Conservation (phyloP, 2,329 filamentous ascomycete species). For the Alternaria sp. region DNA sequence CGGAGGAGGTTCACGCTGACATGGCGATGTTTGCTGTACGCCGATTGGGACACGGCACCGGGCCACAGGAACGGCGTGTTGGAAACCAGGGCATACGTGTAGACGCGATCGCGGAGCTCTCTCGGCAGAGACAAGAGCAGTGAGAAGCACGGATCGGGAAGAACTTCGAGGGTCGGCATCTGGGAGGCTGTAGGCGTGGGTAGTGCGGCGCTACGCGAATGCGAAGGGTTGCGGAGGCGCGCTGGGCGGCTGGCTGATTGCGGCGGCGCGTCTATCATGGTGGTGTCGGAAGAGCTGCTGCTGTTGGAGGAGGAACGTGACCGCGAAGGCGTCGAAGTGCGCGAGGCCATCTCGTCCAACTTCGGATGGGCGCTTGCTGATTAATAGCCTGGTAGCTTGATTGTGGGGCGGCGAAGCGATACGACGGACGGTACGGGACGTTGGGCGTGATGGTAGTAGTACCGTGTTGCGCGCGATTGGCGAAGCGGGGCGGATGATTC, state of each 20-base stretch:
- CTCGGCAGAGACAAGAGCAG: slow-evolving; percentile 45
- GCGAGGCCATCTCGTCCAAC: slow-evolving; percentile 35
- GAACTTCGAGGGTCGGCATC: neutral
- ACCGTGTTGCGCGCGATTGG: neutral
- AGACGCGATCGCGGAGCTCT: slow-evolving; percentile 47
- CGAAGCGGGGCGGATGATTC: neutral
- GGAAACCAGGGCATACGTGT: slow-evolving; percentile 40
- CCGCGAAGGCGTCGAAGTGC: slow-evolving; percentile 35
- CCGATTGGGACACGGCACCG: slow-evolving; percentile 15
- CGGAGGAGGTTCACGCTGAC: slow-evolving; percentile 38
- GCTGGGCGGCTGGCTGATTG: slow-evolving; percentile 32
- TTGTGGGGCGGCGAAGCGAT: slow-evolving; percentile 8
- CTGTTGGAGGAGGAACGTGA: slow-evolving; percentile 40
- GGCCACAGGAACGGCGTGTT: slow-evolving; percentile 46
- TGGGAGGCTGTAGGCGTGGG: slow-evolving; percentile 2
- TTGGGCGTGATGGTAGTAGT: slow-evolving; percentile 2
- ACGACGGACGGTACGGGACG: neutral
- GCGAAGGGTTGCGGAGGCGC: slow-evolving; percentile 34
- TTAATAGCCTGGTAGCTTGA: slow-evolving; percentile 1
- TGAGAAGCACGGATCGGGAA: slow-evolving; percentile 35
- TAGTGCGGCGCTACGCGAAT: slow-evolving; percentile 20
- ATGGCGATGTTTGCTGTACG: slow-evolving; percentile 16
- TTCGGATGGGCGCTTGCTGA: slow-evolving; percentile 3
- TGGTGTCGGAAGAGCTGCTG: slow-evolving; percentile 40
- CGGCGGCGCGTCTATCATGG: slow-evolving; percentile 43